A percentile compares a stretch with the other conserved stretches of the same genome.
phyloP scores from a whole-genome alignment of 2,329 filamentous ascomycete genomes.

The Fusarium decemcellulare region DNA sequence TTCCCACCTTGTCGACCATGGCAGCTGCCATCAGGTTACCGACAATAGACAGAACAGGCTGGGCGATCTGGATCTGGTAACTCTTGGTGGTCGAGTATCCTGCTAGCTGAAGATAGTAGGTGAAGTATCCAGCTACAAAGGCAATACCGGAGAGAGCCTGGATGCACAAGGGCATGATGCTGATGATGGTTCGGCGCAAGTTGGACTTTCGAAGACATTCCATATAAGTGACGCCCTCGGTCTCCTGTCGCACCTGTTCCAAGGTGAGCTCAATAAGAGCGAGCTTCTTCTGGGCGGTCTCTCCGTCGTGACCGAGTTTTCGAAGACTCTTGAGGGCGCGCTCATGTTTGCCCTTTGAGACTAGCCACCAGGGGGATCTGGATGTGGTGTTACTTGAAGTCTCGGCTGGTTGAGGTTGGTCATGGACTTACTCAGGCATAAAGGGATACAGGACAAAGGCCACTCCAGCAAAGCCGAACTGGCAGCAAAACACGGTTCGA shows the following conservation, averaged over 20 bases:
- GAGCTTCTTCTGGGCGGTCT: constrained; percentile 14
- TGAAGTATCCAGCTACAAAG: constrained; percentile 28
- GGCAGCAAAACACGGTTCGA: constrained; percentile 27
- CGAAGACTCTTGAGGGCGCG: constrained; percentile 7
- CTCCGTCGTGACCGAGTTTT: constrained; percentile 9
- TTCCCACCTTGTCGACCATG: constrained; percentile 24
- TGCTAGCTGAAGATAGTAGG: constrained; percentile 29
- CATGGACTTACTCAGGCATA: constrained; percentile 24
- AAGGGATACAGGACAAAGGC: constrained; percentile 1
- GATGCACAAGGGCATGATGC: constrained; percentile 20
- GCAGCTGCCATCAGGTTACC: constrained; percentile 25
- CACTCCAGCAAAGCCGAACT: constrained; percentile 26
- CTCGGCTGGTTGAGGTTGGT: background rate
- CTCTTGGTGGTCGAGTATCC: constrained; percentile 13
- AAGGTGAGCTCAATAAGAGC: constrained; percentile 25
- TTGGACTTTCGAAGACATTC: constrained; percentile 33
- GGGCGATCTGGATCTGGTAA: constrained; percentile 16
- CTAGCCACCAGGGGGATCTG: constrained; percentile 31
- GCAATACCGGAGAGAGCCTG: constrained; percentile 21
- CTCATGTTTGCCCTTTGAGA: constrained; percentile 18
- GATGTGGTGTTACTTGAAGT: background rate
- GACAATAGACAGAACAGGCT: constrained; percentile 16
- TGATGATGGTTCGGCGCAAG: constrained; percentile 33
- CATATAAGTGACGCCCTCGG: constrained; percentile 27
- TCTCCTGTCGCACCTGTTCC: constrained; percentile 15